Base-by-base conservation (phyloP, 257 asterid genomes). In the Fraxinus excelsior region DNA sequence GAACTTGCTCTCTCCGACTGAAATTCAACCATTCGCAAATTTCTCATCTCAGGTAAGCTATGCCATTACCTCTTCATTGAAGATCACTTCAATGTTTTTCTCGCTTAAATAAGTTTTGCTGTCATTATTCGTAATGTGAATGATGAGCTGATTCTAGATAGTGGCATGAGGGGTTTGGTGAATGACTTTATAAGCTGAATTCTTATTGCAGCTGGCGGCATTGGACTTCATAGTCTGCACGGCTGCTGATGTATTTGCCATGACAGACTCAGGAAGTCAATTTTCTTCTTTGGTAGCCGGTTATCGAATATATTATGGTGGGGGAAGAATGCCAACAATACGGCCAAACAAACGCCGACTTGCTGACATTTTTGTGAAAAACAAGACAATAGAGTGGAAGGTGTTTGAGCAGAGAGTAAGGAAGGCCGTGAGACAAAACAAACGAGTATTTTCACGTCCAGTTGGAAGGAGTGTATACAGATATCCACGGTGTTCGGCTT, bases 201-300 rank as follows among this genome's bases (percentile, higher is more conserved):
- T 64, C 28, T 77, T 70, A 40, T 56, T 84, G 91, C 97, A 96
- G 99, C 84, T 91, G 88, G 99, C 99, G 18, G 98, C 97, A 1
- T 85, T 96, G 81, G 99, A 96, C 87, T 96, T 96, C 85, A 88
- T 96, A 75, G 98, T 79, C 66, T 93, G 97, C 91, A 83, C 97
- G 0, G 98, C 97, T 69, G 88, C 99, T 40, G 98, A 96, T 80
- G 84, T 87, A 66, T 96, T 96, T 80, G 94, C 97, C 83, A 96
- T 96, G 97, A 96, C 99, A 29, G 99, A 96, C 85, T 92, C 99
- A 0, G 99, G 99, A 34, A 96, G 99, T 80, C 98, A 93, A 74
- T 93, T 96, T 84, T 96, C 99, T 31, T 96, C 98, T 23, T 80
- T 96, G 79, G 79, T 93, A 74, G 96, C 97, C 35, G 99, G 99